Percentiles rank a stretch among this genome's conserved stretches.
Evolutionary conservation across 2,329 filamentous ascomycete genomes (phyloP).

Genomic region (Trichoderma asperellum): DNA sequence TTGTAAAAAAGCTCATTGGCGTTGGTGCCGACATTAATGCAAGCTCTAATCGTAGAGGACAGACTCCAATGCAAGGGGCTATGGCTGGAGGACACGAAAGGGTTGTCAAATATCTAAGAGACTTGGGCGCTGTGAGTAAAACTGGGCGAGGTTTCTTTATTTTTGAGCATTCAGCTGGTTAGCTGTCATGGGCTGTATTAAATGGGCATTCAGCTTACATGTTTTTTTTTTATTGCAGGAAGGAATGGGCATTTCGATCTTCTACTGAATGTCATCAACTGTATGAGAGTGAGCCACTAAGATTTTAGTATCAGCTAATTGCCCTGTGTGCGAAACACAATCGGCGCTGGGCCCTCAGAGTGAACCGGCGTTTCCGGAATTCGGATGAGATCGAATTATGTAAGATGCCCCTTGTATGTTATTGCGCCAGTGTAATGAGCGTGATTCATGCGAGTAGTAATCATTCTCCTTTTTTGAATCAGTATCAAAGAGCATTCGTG

Average conservation of each 20-base stretch:
- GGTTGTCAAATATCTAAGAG: conserved; percentile 46
- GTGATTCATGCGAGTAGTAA: neutral
- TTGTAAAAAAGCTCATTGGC: conserved; percentile 10
- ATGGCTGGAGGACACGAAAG: conserved; percentile 44
- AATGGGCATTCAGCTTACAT: neutral
- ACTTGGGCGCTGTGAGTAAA: conserved; percentile 39
- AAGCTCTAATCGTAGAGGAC: conserved; percentile 28
- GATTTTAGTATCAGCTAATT: neutral
- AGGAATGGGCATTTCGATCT: too few species aligned
- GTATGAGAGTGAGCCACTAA: neutral
- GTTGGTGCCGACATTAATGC: conserved; percentile 39
- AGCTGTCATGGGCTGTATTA: neutral
- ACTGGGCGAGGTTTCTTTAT: conserved; percentile 5
- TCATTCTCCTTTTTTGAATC: neutral
- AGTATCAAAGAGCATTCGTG: neutral
- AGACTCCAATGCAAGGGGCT: conserved; percentile 43
- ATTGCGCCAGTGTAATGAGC: neutral
- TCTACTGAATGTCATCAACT: neutral
- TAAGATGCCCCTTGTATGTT: neutral
- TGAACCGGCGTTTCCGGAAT: conserved; percentile 1
- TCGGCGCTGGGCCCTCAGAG: neutral
- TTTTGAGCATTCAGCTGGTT: conserved; percentile 9
- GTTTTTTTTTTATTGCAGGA: too few species aligned
- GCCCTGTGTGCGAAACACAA: neutral
- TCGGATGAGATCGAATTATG: conserved; percentile 1